Evolutionary conservation across 352 stramenopile species (phyloP), one percentile per base, ranked within the genome.

Genomic region (Aphanomyces euteiches): DNA sequence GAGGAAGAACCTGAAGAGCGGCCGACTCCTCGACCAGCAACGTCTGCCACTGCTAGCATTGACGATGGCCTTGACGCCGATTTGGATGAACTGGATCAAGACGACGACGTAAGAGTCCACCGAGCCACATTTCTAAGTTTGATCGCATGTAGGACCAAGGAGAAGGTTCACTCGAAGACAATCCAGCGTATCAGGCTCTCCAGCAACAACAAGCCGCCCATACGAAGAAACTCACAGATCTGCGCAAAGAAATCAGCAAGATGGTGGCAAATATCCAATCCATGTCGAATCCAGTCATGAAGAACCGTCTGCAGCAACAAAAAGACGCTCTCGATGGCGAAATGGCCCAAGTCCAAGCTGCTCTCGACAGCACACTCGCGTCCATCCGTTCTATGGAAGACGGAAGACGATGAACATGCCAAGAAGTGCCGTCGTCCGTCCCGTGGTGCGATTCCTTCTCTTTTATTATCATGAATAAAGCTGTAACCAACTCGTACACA

Each of bases 111-210:
- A 34, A 12, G 50, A n/a, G 45, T n/a, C n/a, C 45, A n/a, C 45
- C 28, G 28, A 28, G 28, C 28, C 28, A 28, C 28, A 28, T 2
- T 28, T 28, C 28, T 28, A 28, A 28, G 28, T 28, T 28, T 28
- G 28, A 28, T 28, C 28, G 28, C 28, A 28, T 21, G n/a, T 40
- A 48, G 28, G 57, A 66, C 39, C 34, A 64, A n/a, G 56, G 47
- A 34, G 50, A 82, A 92, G 70, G 79, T 69, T 75, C 91, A 3
- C 88, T 95, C 48, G 83, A 86, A 5, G 75, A 90, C 43, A 82
- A 95, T 43, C 86, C 86, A 4, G 84, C 92, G 76, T 94, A 94
- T 61, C 73, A 91, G 19, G 79, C 84, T 28, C 72, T 94, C 45
- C 45, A 90, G 54, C 74, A 80, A 8, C 75, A 81, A n/a, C 79